phyloP scores from a whole-genome alignment of 495 filamentous ascomycete species.

The Copromyces sp. region DNA sequence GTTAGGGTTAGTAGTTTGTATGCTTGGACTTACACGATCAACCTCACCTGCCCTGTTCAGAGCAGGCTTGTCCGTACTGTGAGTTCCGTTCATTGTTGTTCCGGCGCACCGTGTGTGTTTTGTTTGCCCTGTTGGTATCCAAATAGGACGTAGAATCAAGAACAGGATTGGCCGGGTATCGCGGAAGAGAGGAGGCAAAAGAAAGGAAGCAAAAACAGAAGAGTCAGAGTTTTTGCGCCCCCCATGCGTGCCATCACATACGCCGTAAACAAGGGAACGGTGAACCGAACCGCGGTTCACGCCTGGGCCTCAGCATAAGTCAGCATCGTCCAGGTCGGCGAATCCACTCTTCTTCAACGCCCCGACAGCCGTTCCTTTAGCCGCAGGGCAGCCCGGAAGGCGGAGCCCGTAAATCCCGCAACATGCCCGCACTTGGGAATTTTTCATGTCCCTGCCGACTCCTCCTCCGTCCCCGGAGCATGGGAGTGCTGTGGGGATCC shows the following conservation, averaged over 20 bases:
- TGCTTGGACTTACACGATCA: constrained; percentile 35
- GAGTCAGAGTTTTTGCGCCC: background rate
- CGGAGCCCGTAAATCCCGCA: background rate
- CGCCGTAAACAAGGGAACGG: background rate
- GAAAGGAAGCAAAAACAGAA: background rate
- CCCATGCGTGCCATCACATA: background rate
- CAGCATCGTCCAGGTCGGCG: background rate
- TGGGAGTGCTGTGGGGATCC: background rate
- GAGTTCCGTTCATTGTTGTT: constrained; percentile 13
- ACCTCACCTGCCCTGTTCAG: constrained; percentile 24
- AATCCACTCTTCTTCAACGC: background rate
- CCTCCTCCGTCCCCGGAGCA: background rate
- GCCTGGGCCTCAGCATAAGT: background rate
- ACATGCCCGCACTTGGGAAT: background rate
- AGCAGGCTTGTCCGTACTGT: constrained; percentile 6
- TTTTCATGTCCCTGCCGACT: background rate
- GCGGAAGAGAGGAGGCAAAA: background rate
- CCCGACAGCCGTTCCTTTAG: background rate
- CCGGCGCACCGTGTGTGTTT: background rate
- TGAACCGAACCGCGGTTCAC: background rate
- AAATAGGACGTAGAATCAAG: background rate
- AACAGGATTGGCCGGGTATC: background rate
- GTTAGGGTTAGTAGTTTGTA: background rate
- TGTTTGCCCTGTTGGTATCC: background rate
- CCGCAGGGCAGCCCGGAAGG: background rate